phyloP scores from a whole-genome alignment of 2,329 filamentous ascomycete species.

The Epicoccum nigrum region DNA sequence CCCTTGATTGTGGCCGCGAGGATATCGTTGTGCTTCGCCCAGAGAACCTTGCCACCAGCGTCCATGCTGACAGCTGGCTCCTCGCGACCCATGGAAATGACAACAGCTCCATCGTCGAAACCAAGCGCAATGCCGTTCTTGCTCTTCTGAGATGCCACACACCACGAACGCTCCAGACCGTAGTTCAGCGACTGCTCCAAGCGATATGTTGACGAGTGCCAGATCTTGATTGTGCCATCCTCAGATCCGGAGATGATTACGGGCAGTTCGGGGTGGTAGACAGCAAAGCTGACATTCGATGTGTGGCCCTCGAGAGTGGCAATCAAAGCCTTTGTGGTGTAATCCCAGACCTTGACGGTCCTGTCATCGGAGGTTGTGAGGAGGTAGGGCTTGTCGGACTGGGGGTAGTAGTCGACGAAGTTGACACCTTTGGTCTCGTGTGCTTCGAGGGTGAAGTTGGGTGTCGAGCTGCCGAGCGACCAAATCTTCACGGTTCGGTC shows the following conservation, averaged over 20 bases:
- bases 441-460: conserved; percentile 96
- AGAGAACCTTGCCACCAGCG: conserved; percentile 91
- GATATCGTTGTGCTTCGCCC: conserved; percentile 94
- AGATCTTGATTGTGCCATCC: conserved; percentile 96
- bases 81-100: conserved; percentile 96
- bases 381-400: conserved; percentile 78
- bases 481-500: conserved; percentile 98
- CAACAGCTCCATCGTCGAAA: conserved; percentile 96
- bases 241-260: conserved; percentile 98
- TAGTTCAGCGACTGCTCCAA: conserved; percentile 97
- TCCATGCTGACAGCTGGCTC: conserved; percentile 99
- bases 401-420: conserved; percentile 86
- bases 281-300: conserved; percentile 97
- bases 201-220: conserved; percentile 97
- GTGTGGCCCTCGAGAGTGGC: conserved; percentile 96
- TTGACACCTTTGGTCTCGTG: conserved; percentile 98
- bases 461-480: conserved; percentile 90
- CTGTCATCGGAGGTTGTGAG: conserved; percentile 96
- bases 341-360: conserved; percentile 98
- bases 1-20: conserved; percentile 95
- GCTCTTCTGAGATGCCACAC: conserved; percentile 92
- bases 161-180: conserved; percentile 95
- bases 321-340: conserved; percentile 96
- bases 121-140: conserved; percentile 94
- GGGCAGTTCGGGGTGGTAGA: conserved; percentile 95